phyloP scores from a whole-genome alignment of 2,329 filamentous ascomycete genomes.

The Xylariales sp. region DNA sequence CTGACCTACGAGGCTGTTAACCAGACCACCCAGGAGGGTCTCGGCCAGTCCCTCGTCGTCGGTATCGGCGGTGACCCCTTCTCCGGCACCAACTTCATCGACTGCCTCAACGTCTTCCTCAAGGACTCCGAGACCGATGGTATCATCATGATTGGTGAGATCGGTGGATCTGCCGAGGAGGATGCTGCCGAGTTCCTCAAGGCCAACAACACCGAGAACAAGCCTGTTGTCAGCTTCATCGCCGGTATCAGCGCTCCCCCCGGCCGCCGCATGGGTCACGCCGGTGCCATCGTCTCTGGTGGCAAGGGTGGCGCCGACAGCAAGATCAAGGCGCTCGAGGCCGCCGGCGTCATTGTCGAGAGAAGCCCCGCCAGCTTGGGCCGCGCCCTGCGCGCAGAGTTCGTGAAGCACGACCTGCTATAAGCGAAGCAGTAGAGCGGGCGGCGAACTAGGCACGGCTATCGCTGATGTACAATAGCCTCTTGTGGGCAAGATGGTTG shows the following conservation, averaged over 20 bases:
- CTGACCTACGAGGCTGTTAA: constrained; percentile 99
- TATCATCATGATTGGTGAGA: constrained; percentile 99
- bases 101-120: constrained; percentile 96
- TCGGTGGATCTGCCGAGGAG: constrained; percentile 95
- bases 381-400: constrained; percentile 91
- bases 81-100: constrained; percentile 99
- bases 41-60: constrained; percentile 96
- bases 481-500: not conserved
- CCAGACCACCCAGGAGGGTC: constrained; percentile 95
- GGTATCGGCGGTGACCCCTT: constrained; percentile 99
- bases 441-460: constrained; percentile 2
- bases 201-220: constrained; percentile 77
- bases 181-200: constrained; percentile 96
- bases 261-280: constrained; percentile 96
- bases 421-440: constrained; percentile 47
- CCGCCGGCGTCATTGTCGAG: constrained; percentile 93
- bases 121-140: constrained; percentile 95
- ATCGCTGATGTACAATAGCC: too few relatives aligned
- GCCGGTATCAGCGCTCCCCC: constrained; percentile 96
- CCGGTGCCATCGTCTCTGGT: constrained; percentile 94
- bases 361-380: constrained; percentile 87
- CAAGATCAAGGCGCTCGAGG: constrained; percentile 93
- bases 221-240: constrained; percentile 97
- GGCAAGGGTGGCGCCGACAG: constrained; percentile 97
- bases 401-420: constrained; percentile 92